Percentiles rank a stretch among this genome's conserved stretches.
Evolutionary conservation across 2,329 filamentous ascomycete genomes (phyloP).

Genomic region (Pseudocercospora eumusae): DNA sequence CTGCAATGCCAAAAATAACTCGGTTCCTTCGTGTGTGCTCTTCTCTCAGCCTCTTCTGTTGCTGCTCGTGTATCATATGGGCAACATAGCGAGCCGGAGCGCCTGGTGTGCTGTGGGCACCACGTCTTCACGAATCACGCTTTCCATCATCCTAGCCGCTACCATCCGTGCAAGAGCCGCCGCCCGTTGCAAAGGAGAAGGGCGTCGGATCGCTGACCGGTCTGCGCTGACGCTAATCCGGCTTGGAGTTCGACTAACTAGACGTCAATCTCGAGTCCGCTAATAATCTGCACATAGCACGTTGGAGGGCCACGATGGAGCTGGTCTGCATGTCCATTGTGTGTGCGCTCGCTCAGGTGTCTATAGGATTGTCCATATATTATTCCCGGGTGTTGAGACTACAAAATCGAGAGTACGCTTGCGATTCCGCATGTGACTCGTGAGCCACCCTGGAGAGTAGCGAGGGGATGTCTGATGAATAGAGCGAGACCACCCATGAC

Average conservation of each 20-base stretch:
- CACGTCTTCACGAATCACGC: constrained; percentile 5
- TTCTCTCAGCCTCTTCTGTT: not conserved
- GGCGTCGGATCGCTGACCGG: constrained; percentile 1
- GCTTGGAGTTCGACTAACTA: not conserved
- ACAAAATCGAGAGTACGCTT: not conserved
- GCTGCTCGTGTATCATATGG: not conserved
- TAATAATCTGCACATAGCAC: not conserved
- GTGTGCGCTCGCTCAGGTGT: not conserved
- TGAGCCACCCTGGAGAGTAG: not conserved
- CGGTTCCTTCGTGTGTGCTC: constrained; percentile 6
- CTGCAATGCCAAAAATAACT: constrained; percentile 7
- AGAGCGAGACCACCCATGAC: not conserved
- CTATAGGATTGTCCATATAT: not conserved
- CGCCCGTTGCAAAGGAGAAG: constrained; percentile 8
- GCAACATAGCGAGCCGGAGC: not conserved
- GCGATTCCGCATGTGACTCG: not conserved
- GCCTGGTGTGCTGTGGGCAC: not conserved
- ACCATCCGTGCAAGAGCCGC: constrained; percentile 3
- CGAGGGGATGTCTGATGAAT: not conserved
- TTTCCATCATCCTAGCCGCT: constrained; percentile 2
- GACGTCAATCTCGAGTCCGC: constrained; percentile 6
- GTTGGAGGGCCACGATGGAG: not conserved
- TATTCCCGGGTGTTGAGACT: not conserved
- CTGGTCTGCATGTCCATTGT: not conserved
- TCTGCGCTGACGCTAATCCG: constrained; percentile 1